Evolutionary conservation across 139 green algal species (phyloP).

Genomic region (Micractinium conductrix): DNA sequence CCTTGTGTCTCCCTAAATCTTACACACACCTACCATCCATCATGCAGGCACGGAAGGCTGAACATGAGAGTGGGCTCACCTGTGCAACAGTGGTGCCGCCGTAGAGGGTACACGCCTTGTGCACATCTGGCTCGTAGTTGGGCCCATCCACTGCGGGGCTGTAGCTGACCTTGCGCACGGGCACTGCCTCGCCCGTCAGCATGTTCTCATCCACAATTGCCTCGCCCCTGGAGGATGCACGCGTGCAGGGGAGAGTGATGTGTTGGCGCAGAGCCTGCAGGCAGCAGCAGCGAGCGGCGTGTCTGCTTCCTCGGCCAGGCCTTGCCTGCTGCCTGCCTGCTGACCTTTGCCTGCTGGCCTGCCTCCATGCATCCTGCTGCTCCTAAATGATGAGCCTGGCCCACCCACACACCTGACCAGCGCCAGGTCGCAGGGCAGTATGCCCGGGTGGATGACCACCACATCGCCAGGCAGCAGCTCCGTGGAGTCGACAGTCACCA

Average conservation of each 20-base stretch:
- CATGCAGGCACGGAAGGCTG: too few relatives aligned
- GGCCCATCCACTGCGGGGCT: constrained; percentile 55
- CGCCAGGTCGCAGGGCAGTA: constrained; percentile 65
- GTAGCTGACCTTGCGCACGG: constrained; percentile 77
- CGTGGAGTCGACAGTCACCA: constrained; percentile 12
- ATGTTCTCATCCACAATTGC: constrained; percentile 79
- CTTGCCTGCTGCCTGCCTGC: too few relatives aligned
- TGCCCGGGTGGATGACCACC: constrained; percentile 55
- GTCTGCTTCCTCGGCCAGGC: too few relatives aligned
- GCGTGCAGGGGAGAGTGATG: background rate
- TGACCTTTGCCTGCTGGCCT: background rate
- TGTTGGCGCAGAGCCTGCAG: too few relatives aligned
- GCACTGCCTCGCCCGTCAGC: constrained; percentile 75
- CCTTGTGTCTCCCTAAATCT: too few relatives aligned
- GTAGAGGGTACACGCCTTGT: constrained; percentile 70
- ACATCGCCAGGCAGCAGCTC: constrained; percentile 63
- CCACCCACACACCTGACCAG: constrained; percentile 44
- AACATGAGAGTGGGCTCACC: constrained; percentile 52
- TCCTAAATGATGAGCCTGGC: too few relatives aligned
- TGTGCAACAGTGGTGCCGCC: constrained; percentile 71
- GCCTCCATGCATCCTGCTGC: background rate
- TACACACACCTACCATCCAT: too few relatives aligned
- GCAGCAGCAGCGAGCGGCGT: too few relatives aligned
- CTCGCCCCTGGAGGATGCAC: constrained; percentile 50
- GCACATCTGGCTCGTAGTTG: constrained; percentile 63